phyloP scores from a whole-genome alignment of 345 rosid species.

The Bretschneidera sinensis region DNA sequence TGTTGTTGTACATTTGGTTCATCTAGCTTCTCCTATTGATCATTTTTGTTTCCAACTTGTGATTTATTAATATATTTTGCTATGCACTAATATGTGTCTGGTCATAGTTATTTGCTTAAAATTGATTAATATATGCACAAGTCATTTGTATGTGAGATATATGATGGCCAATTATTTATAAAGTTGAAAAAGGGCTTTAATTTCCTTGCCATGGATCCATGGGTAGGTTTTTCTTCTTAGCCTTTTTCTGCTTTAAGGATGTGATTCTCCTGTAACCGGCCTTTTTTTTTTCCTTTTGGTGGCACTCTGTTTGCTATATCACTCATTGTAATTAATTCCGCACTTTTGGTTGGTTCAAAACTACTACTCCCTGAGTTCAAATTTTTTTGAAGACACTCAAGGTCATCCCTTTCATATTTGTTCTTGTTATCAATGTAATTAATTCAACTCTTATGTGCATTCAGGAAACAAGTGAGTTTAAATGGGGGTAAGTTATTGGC shows the following conservation, averaged over 20 bases:
- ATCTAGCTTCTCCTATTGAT: background rate
- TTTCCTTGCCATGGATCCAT: constrained; percentile 93
- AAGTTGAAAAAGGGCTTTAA: constrained; percentile 69
- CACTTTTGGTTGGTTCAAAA: background rate
- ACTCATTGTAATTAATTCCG: background rate
- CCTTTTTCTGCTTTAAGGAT: background rate
- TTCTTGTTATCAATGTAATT: background rate
- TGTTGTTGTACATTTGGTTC: background rate
- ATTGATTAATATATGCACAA: constrained; percentile 28
- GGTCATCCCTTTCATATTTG: background rate
- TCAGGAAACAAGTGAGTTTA: constrained; percentile 83
- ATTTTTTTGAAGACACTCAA: background rate
- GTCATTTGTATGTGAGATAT: constrained; percentile 77
- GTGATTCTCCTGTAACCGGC: background rate
- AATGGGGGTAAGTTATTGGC: constrained; percentile 55
- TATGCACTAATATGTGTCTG: too few relatives aligned
- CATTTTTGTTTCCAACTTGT: background rate
- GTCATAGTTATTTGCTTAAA: background rate
- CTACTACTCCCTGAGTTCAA: background rate
- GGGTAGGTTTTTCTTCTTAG: constrained; percentile 44
- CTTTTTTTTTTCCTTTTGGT: background rate
- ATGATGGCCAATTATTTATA: constrained; percentile 75
- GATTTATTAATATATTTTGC: background rate
- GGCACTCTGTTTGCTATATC: background rate
- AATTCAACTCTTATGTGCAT: background rate